A percentile compares a stretch with the other conserved stretches of the same genome.
Evolutionary conservation across 371 early-diverging fungal genomes (phyloP).

Genomic region (Blastocladiella emersonii): DNA sequence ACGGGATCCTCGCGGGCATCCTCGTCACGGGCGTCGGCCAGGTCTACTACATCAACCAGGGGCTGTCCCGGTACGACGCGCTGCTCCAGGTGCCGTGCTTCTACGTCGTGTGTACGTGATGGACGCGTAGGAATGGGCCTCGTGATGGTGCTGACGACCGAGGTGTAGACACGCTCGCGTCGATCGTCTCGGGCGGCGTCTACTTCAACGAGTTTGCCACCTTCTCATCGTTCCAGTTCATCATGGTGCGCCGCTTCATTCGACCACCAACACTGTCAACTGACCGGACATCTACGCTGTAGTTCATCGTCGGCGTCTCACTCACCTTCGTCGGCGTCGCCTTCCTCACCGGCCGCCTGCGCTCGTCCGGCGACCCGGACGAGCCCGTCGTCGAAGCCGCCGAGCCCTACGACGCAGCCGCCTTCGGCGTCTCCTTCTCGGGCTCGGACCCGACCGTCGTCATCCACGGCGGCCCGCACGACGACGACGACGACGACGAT

Average conservation of each 20-base stretch:
- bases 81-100: constrained; percentile 72
- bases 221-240: constrained; percentile 49
- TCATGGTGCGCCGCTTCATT: constrained; percentile 13
- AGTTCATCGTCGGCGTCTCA: constrained; percentile 48
- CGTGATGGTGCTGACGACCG: too few relatives aligned
- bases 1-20: constrained; percentile 55
- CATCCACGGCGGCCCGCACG: too few relatives aligned
- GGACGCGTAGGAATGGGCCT: too few relatives aligned
- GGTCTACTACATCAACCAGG: constrained; percentile 72
- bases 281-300: background rate
- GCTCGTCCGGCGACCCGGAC: too few relatives aligned
- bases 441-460: too few relatives aligned
- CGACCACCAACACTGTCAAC: too few relatives aligned
- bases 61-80: constrained; percentile 68
- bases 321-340: constrained; percentile 64
- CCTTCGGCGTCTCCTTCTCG: too few relatives aligned
- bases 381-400: too few relatives aligned
- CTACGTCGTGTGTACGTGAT: constrained; percentile 56
- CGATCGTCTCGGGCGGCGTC: constrained; percentile 64
- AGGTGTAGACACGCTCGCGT: constrained; percentile 22
- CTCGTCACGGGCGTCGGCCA: constrained; percentile 61
- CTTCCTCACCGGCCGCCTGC: constrained; percentile 34
- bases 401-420: too few relatives aligned
- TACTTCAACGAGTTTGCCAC: constrained; percentile 68
- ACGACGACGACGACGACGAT: too few relatives aligned